Base-by-base conservation (phyloP, 176 grass and related monocot species). In the Zizania latifolia region DNA sequence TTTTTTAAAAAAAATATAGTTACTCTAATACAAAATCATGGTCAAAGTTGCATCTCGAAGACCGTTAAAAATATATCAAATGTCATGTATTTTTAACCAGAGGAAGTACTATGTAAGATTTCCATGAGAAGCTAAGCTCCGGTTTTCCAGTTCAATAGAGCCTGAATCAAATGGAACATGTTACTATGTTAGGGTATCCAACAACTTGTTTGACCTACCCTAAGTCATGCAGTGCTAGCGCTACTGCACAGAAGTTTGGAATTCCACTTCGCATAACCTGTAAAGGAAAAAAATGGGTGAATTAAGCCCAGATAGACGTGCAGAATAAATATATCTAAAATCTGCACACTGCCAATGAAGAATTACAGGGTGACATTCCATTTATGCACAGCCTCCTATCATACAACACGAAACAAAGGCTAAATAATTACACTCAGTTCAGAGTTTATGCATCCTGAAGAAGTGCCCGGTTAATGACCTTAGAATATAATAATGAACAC, bases 241-340 rank as follows among this genome's bases (percentile, higher is more conserved):
- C 95, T 75, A 99, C 95, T 40, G 95, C 95, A 82, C 86, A 94
- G 77, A 99, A 99, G 79, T 99, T 99, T 31, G 95, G 91, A 87
- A 99, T 84, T 51, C 95, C 95, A 88, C 95, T 99, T 74, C 91
- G 86, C 86, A 94, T 88, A 82, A 99, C 95, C 95, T 99, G 86
- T 71, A 74, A 83, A 28, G 28, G 27, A 75, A 64, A 31, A 22
- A 9, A 45, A 1, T 54, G 29, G 66, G 24, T 10, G 50, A 37
- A 54, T 72, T 59, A 21, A 68, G 60, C 74, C 74, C 24, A 81
- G 48, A 50, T 68, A 70, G 48, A 90, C 29, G 48, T 27, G 22
- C 32, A 33, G 26, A 9, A 62, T 41, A 46, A 50, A 66, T 38
- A 72, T 50, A 10, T 40, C 61, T 2, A 22, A 19, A 71, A 79